Base-by-base conservation (phyloP, 176 grass and related monocot genomes). In the Oryza glaberrima region DNA sequence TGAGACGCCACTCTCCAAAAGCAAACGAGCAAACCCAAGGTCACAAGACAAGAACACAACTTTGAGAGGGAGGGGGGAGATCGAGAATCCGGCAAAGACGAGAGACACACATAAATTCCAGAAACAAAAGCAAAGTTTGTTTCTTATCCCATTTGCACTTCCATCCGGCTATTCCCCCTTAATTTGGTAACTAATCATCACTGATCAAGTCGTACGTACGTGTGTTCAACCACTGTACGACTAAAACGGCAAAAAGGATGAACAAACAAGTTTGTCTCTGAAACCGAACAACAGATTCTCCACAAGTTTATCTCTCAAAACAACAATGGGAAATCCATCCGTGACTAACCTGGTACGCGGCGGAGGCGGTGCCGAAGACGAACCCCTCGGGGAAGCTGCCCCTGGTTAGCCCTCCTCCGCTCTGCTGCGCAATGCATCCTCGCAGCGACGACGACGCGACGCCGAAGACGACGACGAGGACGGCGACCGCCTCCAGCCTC, bases 361-460 rank as follows among this genome's bases (percentile, higher is more conserved):
- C 88, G 77, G 96, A 87, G 75, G 96, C 93, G 61, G 91, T 95
- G 84, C 96, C 96, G 87, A 98, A 98, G 11, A 94, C 88, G 83
- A 98, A 98, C 1, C 93, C 93, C 67, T 92, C 38, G 28, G 96
- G 96, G 52, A 98, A 98, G 72, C 91, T 95, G 22, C 84, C 72
- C 64, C 96, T 88, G 64, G 79, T 94, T 28, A 98, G 88, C 41
- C 72, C 81, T 88, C 36, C 73, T 0, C 80, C 81, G 1, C 20
- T 66, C 56, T 74, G 78, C 44, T 83, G 69, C 81, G 85, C 87
- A 41, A 72, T 82, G 70, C 84, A 80, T 60, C 67, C 88, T 35
- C 38, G 82, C 78, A 66, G 45, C 56, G 73, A 79, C 78, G 65
- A 20, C 67, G 67, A 34, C 67, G 58, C 66, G 46, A 60, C 66